phyloP scores from a whole-genome alignment of 192 early-diverging fungal genomes.

The Neocallimastix lanati region DNA sequence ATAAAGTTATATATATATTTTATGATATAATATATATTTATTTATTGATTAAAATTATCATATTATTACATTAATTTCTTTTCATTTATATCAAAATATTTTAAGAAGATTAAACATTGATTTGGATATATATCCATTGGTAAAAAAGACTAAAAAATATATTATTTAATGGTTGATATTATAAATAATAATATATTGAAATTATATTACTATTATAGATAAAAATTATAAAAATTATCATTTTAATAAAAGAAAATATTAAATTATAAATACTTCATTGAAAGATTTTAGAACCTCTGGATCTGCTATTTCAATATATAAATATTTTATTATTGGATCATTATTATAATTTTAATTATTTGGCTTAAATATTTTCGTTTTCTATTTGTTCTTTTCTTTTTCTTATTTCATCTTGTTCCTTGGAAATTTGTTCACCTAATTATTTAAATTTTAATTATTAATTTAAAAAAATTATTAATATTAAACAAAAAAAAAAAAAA shows the following conservation, averaged over 20 bases:
- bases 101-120: neutral
- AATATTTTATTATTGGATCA: neutral
- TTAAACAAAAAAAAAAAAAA: no score
- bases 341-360: neutral
- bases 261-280: neutral
- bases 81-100: neutral
- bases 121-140: neutral
- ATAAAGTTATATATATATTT: neutral
- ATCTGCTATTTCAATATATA: neutral
- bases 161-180: no score
- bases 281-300: neutral
- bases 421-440: slow-evolving; percentile 28
- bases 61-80: neutral
- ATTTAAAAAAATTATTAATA: no score
- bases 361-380: neutral
- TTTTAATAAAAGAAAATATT: no score
- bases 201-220: no score
- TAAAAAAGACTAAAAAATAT: neutral
- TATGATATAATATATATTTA: neutral
- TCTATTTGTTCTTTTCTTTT: neutral
- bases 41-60: no score
- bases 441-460: slow-evolving; percentile 16
- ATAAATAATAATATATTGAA: no score
- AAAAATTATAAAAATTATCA: no score
- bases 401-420: slow-evolving; percentile 36